Evolutionary conservation across 2,329 filamentous ascomycete genomes (phyloP).

Genomic region (Aspergillus transmontanensis): DNA sequence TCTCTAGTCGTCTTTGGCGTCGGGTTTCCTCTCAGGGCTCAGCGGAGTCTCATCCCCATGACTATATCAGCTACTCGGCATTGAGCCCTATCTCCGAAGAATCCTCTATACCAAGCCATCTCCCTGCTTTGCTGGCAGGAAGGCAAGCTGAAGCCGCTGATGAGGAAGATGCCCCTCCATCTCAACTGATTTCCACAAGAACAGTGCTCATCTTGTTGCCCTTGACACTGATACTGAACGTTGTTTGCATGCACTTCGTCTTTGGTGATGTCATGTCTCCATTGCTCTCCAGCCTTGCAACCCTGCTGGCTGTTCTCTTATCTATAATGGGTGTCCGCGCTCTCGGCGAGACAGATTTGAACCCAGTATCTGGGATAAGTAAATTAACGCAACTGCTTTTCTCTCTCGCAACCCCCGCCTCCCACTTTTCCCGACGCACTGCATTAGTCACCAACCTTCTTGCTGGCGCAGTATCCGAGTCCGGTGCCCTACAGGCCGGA

Average conservation of each 20-base stretch:
- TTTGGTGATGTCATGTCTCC: conserved; percentile 83
- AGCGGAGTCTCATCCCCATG: conserved; percentile 21
- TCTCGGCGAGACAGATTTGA: conserved; percentile 83
- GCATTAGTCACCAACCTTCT: conserved; percentile 95
- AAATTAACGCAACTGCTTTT: conserved; percentile 97
- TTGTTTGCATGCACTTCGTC: conserved; percentile 76
- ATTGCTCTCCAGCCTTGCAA: conserved; percentile 73
- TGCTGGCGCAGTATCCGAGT: conserved; percentile 83
- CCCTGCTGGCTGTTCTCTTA: conserved; percentile 75
- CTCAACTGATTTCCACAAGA: conserved; percentile 75
- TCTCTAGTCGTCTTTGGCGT: conserved; percentile 32
- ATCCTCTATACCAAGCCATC: conserved; percentile 16
- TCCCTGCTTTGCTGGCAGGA: conserved; percentile 4
- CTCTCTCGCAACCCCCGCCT: conserved; percentile 80
- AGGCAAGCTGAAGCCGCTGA: conserved; percentile 31
- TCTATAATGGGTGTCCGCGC: conserved; percentile 67
- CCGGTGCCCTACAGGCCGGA: conserved; percentile 87
- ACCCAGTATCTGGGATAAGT: conserved; percentile 93
- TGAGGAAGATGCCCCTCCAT: conserved; percentile 73
- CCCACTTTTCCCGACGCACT: conserved; percentile 73
- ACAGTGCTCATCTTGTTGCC: conserved; percentile 75
- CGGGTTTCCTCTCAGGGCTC: conserved; percentile 28
- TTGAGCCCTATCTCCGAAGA: conserved; percentile 28
- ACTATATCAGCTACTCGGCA: conserved; percentile 35
- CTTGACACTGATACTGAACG: conserved; percentile 76